Evolutionary conservation across 1,139 yeast species (phyloP), one percentile per base, ranked within the genome.

Genomic region (Suhomyces bolitotheri): DNA sequence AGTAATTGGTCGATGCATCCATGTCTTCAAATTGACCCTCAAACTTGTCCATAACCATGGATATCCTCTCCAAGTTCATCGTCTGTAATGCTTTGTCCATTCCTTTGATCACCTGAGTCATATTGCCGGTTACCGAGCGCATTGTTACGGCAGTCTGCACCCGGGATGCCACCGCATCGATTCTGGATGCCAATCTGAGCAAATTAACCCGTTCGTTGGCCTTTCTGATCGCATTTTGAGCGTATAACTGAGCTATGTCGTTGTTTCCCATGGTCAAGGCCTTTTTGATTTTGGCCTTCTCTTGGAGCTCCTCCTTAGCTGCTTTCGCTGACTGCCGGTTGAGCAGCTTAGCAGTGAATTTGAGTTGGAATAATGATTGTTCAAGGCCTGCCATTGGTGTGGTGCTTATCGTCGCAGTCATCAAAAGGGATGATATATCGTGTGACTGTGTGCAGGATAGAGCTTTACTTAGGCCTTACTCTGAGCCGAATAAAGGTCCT

Each of bases 81-180:
- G 95, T 82, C 53, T 87, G 95, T 64, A 94, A 75, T 0, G 98
- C 98, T 51, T 78, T 82, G 57, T 94, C 98, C 98, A 94, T 92
- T 10, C 97, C 97, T 51, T 74, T 78, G 34, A 94, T 94, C 7
- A 92, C 97, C 40, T 78, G 82, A 4, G 94, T 78, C 97, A 94
- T 92, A 50, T 89, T 90, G 1, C 94, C 92, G 0, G 96, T 87
- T 5, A 92, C 96, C 33, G 85, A 78, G 48, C 96, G 73, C 98
- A 92, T 92, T 0, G 97, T 90, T 4, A 90, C 97, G 0, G 98
- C 97, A 0, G 98, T 94, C 53, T 92, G 97, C 2, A 94, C 96
- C 40, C 98, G 66, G 7, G 95, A 83, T 0, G 97, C 96, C 19
- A 94, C 98, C 0, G 97, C 94, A 60, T 94, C 99, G 22, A 94